Percentiles rank a stretch among this genome's conserved stretches.
phyloP scores from a whole-genome alignment of 208 protist genomes.

The Trypanosoma mega region DNA sequence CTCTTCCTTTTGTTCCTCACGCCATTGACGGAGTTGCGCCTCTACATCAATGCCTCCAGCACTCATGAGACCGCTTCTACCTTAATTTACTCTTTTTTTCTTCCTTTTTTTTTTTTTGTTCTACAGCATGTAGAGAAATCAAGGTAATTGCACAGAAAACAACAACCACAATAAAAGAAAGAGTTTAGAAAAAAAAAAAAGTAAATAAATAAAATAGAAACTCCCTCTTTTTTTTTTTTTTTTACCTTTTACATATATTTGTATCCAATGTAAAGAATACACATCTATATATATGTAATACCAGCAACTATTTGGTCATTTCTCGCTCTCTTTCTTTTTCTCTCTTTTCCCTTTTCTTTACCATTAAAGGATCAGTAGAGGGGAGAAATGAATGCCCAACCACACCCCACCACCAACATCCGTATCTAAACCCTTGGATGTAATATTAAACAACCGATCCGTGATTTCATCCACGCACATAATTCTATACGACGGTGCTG shows the following conservation, averaged over 20 bases:
- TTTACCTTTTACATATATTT: background rate
- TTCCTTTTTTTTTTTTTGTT: conserved; percentile 2
- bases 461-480: conserved; percentile 62
- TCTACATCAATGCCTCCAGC: conserved; percentile 41
- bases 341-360: background rate
- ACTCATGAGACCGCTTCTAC: background rate
- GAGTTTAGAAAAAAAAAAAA: conserved; percentile 6
- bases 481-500: conserved; percentile 45
- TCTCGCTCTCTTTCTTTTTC: background rate
- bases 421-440: conserved; percentile 6
- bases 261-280: background rate
- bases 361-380: conserved; percentile 5
- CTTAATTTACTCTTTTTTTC: conserved; percentile 5
- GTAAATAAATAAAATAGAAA: conserved; percentile 4
- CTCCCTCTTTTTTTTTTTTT: background rate
- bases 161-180: conserved; percentile 10
- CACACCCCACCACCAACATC: conserved; percentile 4
- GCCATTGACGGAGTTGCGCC: conserved; percentile 38
- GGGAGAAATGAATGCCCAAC: conserved; percentile 22
- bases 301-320: background rate
- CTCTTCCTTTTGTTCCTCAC: conserved; percentile 22
- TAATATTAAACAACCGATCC: conserved; percentile 50
- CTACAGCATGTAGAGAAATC: background rate
- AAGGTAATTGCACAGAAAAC: background rate
- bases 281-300: too few species aligned